Evolutionary conservation across 306 rosid species (phyloP), one percentile per base, ranked within the genome.

Genomic region (Elaeagnus macrophylla): DNA sequence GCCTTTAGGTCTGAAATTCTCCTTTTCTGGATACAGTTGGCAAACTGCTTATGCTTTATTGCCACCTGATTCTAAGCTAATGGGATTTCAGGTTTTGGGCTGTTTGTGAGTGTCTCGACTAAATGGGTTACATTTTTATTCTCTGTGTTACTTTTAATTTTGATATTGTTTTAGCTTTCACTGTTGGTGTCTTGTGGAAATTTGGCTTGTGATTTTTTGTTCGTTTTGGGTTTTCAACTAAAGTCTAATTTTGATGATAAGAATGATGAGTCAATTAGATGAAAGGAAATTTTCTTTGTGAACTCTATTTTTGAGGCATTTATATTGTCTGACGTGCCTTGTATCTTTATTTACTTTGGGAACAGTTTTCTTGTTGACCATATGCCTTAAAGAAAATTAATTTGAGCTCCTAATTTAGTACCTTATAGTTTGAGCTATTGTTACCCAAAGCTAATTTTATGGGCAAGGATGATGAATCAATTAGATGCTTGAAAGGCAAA

Each of bases 381-480:
- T 25, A 1, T 25, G 32, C 0, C 32, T 5, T 25, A 25, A 25
- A 25, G 32, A 25, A 25, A 25, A 25, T n/a, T n/a, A 25, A 25
- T 2, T 0, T 25, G 32, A 2, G 32, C 32, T 25, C 4, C 4
- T 25, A 25, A 25, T 25, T 25, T 25, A 25, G 4, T 25, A 1
- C 32, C 4, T 25, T 25, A 25, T 25, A 25, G 2, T 25, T 5
- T 25, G 32, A 25, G 32, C 32, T 25, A 25, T 25, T 25, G 32
- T 25, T 25, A 25, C 32, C 32, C 2, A 25, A 25, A 5, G 32
- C 32, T 2, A 25, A 25, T 25, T 25, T 25, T 25, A 5, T 2
- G 2, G 39, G 72, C 76, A 65, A 62, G 94, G 15, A 60, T 84
- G 84, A 82, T 76, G 86, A 80, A 25, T 78, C 91, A 82, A 82